phyloP scores from a whole-genome alignment of 345 rosid genomes.

The Citrus medica region DNA sequence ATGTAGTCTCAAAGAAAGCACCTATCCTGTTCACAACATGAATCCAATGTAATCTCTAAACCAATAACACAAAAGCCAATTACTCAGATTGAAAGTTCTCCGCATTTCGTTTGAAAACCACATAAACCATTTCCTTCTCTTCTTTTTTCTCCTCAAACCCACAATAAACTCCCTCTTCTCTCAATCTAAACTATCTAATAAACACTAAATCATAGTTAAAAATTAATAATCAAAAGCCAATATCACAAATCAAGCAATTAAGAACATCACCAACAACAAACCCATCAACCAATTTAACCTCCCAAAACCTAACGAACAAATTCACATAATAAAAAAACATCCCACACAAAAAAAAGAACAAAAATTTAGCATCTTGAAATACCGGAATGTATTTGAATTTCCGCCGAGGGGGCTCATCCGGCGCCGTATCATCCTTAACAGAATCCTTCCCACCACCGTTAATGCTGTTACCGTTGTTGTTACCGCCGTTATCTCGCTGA shows the following conservation, averaged over 20 bases:
- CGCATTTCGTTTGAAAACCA: neutral
- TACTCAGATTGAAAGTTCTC: neutral
- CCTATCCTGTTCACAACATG: neutral
- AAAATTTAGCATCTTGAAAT: conserved; percentile 6
- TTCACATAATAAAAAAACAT: neutral
- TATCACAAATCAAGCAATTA: conserved; percentile 8
- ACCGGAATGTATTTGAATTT: conserved; percentile 96
- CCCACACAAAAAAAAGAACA: neutral
- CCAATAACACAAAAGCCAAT: neutral
- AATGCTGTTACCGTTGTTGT: conserved; percentile 13
- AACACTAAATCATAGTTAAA: conserved; percentile 16
- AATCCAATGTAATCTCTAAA: neutral
- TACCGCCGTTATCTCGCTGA: conserved; percentile 32
- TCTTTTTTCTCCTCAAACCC: neutral
- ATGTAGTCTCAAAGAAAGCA: neutral
- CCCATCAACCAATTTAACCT: neutral
- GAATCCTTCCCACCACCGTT: conserved; percentile 34
- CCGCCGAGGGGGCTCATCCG: conserved; percentile 67
- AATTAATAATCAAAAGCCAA: neutral
- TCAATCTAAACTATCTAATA: neutral
- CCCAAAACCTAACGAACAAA: neutral
- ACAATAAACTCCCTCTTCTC: neutral
- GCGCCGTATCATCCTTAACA: conserved; percentile 24
- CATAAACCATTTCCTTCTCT: neutral
- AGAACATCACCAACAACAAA: neutral